Base-by-base conservation (phyloP, 345 rosid species). In the Gossypium anomalum region DNA sequence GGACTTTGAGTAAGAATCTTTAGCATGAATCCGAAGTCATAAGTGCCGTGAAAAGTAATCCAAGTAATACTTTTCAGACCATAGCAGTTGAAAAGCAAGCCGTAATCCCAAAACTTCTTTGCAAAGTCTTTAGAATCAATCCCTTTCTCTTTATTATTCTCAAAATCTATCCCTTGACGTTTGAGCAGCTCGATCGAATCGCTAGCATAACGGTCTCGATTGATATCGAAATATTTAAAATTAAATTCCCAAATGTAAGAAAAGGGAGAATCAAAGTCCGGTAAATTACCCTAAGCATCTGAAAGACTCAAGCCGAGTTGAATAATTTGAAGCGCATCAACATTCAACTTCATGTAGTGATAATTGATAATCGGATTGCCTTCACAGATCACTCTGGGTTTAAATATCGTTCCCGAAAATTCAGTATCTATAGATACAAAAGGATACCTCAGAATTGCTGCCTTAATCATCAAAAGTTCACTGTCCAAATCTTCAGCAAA, bases 201-300 rank as follows among this genome's bases (percentile, higher is more conserved):
- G 0, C 16, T 10, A 3, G 0, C 22, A 6, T 44, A 13, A 3
- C 0, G 5, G 17, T 64, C 65, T 1, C 9, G 17, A 1, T 27
- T 0, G 15, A 72, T 4, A 9, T 71, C 49, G 6, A 77, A 77
- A 44, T 71, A 75, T 2, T 15, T 11, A 10, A 77, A 60, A 22
- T 77, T 77, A 41, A 61, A 70, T 22, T 77, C 9, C 80, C 72
- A 77, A 0, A 56, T 2, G 3, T 19, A 77, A 9, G 9, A 55
- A 16, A 0, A 17, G 0, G 25, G 4, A 22, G 57, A 51, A 19
- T 45, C 63, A 2, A 70, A 51, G 23, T 60, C 34, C 2, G 71
- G 71, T 1, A 71, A 17, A 17, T 61, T 23, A 0, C 71, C 79
- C 0, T 43, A 0, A 3, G 25, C 11, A n/a, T 71, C 65, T 0